Evolutionary conservation across 2,329 filamentous ascomycete species (phyloP), one percentile per base, ranked within the genome.

Genomic region (Xylaria sp.): DNA sequence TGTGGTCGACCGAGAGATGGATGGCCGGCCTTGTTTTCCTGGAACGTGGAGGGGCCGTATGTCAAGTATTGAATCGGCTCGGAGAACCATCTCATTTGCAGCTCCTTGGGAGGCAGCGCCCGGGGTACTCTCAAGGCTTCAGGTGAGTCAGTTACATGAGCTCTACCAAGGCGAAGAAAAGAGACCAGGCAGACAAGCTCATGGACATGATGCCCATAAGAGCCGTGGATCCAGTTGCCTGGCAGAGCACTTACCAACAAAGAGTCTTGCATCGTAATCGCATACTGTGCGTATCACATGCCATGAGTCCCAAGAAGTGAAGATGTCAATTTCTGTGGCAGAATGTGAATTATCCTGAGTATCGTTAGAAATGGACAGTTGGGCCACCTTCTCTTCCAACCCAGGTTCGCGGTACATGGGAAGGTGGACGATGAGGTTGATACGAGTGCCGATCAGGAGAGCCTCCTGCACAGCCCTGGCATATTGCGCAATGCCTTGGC

Each of bases 291-390:
- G 86, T 71, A 99, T 90, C 21, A 89, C 83, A 74, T 99, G 90
- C 95, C 95, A 99, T 1, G 90, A 89, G 76, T 98, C 93, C 96
- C 96, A 99, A 2, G 89, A 84, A 54, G 88, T 88, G 75, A 92
- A 95, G 0, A 90, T 76, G 70, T 94, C 90, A 62, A 89, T 79
- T 21, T 87, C 83, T 31, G 80, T 77, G 17, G 85, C 81, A 21
- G 80, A 67, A 11, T 76, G 72, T 1, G 75, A 63, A 9, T 71
- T 62, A 4, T 68, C 68, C 15, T 63, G 63, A 25, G 74, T 74
- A 38, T 81, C 74, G 9, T 76, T 64, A 27, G 75, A 63, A 51
- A 75, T 69, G 74, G 85, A 83, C 11, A 91, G 77, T 35, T 83
- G 81, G n/a, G 81, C 77, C 21, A 77, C 72, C 54, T 80, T 75